Conservation (phyloP, 2,329 filamentous ascomycete genomes). For the Curvularia verruculosa region DNA sequence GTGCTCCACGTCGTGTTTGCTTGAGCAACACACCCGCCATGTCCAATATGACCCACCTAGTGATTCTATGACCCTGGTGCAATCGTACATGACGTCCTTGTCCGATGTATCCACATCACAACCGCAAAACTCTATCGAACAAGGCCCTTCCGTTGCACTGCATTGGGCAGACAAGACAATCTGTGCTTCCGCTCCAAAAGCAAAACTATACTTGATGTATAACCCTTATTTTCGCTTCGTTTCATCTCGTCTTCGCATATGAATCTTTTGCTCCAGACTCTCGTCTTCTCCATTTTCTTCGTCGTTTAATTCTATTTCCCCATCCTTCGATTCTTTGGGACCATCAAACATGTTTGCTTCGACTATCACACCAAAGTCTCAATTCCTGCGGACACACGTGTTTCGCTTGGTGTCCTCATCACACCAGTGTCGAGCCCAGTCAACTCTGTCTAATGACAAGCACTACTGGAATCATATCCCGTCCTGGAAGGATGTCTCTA, state of each 20-base stretch:
- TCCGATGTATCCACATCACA: constrained; percentile 1
- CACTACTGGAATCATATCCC: constrained; percentile 60
- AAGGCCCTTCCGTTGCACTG: constrained; percentile 1
- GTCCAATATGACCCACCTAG: constrained; percentile 5
- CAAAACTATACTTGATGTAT: background rate
- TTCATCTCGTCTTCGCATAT: background rate
- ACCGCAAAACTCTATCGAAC: background rate
- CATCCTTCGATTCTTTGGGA: background rate
- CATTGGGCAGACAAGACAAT: background rate
- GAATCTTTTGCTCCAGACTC: background rate
- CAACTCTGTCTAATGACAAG: constrained; percentile 19
- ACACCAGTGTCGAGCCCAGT: constrained; percentile 15
- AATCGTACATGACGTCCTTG: background rate
- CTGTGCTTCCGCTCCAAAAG: background rate
- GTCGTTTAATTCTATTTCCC: background rate
- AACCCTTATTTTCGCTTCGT: background rate
- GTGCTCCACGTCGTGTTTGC: background rate
- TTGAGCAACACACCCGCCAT: background rate
- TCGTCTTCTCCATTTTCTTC: background rate
- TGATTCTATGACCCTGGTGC: background rate
- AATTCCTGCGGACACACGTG: background rate
- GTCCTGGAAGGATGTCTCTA: constrained; percentile 57
- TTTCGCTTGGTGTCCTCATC: background rate
- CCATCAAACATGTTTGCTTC: constrained; percentile 10
- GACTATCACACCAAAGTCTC: constrained; percentile 1